A percentile compares a stretch with the other conserved stretches of the same genome.
phyloP scores from a whole-genome alignment of 2,329 filamentous ascomycete genomes.

The Sordariomycetes sp. region DNA sequence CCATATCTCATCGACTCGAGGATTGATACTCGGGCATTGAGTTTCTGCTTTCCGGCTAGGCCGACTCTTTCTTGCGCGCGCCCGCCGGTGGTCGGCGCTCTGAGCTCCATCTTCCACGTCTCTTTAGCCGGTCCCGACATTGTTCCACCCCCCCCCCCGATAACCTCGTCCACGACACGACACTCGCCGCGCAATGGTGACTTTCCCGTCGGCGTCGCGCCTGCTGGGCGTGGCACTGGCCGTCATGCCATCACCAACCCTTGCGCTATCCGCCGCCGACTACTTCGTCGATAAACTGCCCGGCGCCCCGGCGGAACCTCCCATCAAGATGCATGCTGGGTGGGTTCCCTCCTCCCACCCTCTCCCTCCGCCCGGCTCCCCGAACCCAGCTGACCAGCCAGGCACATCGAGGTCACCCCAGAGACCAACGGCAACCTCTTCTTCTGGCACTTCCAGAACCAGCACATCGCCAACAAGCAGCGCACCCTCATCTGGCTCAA shows the following conservation, averaged over 20 bases:
- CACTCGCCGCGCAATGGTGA: not conserved
- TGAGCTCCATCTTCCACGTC: not conserved
- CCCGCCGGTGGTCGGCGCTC: not conserved
- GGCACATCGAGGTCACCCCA: constrained; percentile 80
- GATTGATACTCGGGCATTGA: not conserved
- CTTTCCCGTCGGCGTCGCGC: constrained; percentile 6
- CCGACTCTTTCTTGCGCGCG: not conserved
- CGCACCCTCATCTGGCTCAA: constrained; percentile 95
- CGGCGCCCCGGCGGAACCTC: constrained; percentile 60
- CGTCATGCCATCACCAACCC: constrained; percentile 23
- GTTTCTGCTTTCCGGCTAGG: not conserved
- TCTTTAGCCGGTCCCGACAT: not conserved
- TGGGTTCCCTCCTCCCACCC: constrained; percentile 30
- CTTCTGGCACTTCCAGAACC: constrained; percentile 97
- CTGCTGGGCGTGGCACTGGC: constrained; percentile 13
- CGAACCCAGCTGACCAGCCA: constrained; percentile 20
- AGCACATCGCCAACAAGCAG: constrained; percentile 84
- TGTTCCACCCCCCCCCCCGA: not conserved
- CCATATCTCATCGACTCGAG: not conserved
- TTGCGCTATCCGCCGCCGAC: constrained; percentile 42
- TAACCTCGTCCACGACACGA: not conserved
- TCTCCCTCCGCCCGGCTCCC: not conserved
- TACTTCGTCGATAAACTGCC: constrained; percentile 83
- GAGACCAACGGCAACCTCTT: constrained; percentile 87
- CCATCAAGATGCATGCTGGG: constrained; percentile 98